Evolutionary conservation across 2,329 filamentous ascomycete species (phyloP).

Genomic region (Xylariaceae sp.): DNA sequence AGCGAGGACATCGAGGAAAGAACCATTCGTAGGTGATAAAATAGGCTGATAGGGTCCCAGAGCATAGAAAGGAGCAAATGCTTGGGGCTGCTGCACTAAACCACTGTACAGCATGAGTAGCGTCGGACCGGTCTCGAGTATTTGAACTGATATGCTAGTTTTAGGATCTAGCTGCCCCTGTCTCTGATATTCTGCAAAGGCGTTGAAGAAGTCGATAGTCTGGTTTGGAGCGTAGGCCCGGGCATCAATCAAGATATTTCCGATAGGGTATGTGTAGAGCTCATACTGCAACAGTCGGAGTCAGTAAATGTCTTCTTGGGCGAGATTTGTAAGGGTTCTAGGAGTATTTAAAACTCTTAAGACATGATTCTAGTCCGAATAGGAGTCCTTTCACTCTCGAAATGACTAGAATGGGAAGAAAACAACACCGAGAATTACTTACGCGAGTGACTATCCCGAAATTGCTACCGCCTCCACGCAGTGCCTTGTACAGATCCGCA

Average conservation of each 20-base stretch:
- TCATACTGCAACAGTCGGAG: too few relatives aligned
- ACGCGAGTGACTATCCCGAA: slow-evolving; percentile 46
- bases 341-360: too few relatives aligned
- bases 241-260: slow-evolving; percentile 26
- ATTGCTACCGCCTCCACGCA: slow-evolving; percentile 38
- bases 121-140: slow-evolving; percentile 29
- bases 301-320: too few relatives aligned
- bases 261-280: slow-evolving; percentile 32
- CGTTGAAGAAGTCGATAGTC: slow-evolving; percentile 30
- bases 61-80: slow-evolving; percentile 31
- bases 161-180: slow-evolving; percentile 26
- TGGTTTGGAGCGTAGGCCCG: slow-evolving; percentile 28
- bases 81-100: slow-evolving; percentile 15
- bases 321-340: too few relatives aligned
- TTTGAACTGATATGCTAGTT: slow-evolving; percentile 30
- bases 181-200: slow-evolving; percentile 30
- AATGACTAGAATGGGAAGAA: too few relatives aligned
- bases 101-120: slow-evolving; percentile 31
- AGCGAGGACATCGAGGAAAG: slow-evolving; percentile 28
- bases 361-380: too few relatives aligned
- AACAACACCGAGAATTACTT: too few relatives aligned
- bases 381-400: too few relatives aligned
- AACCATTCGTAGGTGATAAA: slow-evolving; percentile 22
- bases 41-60: slow-evolving; percentile 24
- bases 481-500: slow-evolving; percentile 40